Evolutionary conservation across 1,284 basidiomycete genomes (phyloP), one percentile per base, ranked within the genome.

Genomic region (Lentinula novae-zelandiae): DNA sequence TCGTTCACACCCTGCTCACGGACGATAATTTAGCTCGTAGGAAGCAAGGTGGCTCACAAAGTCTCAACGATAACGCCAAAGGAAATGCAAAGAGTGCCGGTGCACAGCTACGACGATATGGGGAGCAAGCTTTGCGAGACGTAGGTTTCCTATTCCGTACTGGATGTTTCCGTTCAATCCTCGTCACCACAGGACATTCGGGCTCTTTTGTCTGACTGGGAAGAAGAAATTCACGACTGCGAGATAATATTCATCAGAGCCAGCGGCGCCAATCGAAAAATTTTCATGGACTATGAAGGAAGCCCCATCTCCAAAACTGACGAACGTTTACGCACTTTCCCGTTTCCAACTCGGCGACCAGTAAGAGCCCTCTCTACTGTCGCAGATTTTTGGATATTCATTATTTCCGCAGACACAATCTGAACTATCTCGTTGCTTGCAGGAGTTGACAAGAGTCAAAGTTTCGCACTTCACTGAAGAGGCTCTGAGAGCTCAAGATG

Each of bases 41-140:
- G 66, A 99, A 99, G 74, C 97, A 99, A 78, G 97, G 97, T 73
- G 97, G 97, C 0, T 91, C 93, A 0, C 97, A 99, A 75, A 89
- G 89, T 1, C 69, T 91, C 2, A 97, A 98, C 68, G 97, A 99
- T 73, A 93, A 95, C 60, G 83, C 93, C 2, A 96, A 96, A 73
- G 93, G 93, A 6, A 86, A 87, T 62, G 97, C 97, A 0, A 93
- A 95, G 69, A 96, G 94, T 73, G 96, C 96, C 10, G 97, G 97
- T 73, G 97, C 97, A 0, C 86, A 87, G 76, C 82, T 99, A 15
- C 90, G 97, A 71, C 86, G 97, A 63, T 97, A 98, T 71, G 97
- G 97, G 58, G 97, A 99, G 72, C 89, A 92, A 70, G 92, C 94
- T 15, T 78, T 99, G 52, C 86, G 88, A 68, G 95, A 98, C 60